Evolutionary conservation across 2,329 filamentous ascomycete genomes (phyloP).

Genomic region (Grosmannia serpens): DNA sequence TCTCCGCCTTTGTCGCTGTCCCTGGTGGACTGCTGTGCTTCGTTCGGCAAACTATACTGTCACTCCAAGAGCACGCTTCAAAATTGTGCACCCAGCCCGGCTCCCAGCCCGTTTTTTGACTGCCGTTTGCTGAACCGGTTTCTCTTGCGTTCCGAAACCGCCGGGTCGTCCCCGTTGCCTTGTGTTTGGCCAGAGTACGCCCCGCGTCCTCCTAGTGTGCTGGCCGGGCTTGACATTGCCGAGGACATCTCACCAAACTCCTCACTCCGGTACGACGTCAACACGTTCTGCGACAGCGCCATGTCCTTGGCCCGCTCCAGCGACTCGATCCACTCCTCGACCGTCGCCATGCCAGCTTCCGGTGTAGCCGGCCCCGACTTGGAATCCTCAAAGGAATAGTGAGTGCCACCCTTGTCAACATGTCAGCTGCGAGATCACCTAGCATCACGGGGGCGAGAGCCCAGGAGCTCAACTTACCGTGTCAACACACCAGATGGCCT

Average conservation of each 20-base stretch:
- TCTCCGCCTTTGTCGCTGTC: not conserved
- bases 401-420: slow-evolving; percentile 60
- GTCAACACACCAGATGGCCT: slow-evolving; percentile 82
- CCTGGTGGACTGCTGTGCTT: not conserved
- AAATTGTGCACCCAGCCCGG: slow-evolving; percentile 82
- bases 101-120: slow-evolving; percentile 86
- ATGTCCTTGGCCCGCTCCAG: slow-evolving; percentile 79
- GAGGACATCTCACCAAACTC: slow-evolving; percentile 59
- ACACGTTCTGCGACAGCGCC: slow-evolving; percentile 60
- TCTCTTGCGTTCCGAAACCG: slow-evolving; percentile 33
- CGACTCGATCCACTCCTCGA: slow-evolving; percentile 86
- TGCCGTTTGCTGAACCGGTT: slow-evolving; percentile 83
- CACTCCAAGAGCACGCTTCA: slow-evolving; percentile 22
- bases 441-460: no score
- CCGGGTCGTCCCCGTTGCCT: slow-evolving; percentile 36
- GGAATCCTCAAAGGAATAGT: slow-evolving; percentile 88
- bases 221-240: slow-evolving; percentile 63
- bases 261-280: slow-evolving; percentile 55
- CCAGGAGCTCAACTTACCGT: slow-evolving; percentile 53
- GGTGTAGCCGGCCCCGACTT: slow-evolving; percentile 53
- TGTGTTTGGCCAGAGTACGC: slow-evolving; percentile 48
- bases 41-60: not conserved
- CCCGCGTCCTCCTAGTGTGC: slow-evolving; percentile 53
- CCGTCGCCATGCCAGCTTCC: slow-evolving; percentile 54
- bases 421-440: slow-evolving; percentile 11